These are phyloP conservation scores for Podospora comata DNA, from an alignment of 495 filamentous ascomycete species.

Conservation along the genomic window DNA sequence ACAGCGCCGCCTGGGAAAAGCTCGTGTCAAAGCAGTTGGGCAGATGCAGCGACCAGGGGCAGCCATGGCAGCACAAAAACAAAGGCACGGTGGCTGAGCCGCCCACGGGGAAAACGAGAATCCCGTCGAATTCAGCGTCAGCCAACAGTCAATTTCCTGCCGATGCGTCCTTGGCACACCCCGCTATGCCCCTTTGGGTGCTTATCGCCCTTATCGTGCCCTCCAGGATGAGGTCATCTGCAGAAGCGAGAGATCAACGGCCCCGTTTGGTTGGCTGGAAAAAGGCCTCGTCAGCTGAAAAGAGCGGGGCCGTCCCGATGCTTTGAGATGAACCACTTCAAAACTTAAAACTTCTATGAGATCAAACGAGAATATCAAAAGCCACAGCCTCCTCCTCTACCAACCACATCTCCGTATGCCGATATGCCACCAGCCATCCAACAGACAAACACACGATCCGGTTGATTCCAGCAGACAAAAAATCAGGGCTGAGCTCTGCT, in stretches of 20 bases:
- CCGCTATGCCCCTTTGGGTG: not conserved
- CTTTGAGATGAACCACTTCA: not conserved
- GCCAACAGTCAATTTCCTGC: constrained; percentile 3
- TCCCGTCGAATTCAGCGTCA: not conserved
- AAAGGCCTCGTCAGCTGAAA: constrained; percentile 6
- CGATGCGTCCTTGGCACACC: not conserved
- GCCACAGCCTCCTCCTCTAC: not conserved
- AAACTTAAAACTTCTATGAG: not conserved
- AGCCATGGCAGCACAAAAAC: too few species aligned
- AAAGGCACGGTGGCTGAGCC: not conserved
- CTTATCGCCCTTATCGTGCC: not conserved
- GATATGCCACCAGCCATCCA: too few species aligned
- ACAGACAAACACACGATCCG: too few species aligned
- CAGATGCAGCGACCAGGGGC: constrained; percentile 3
- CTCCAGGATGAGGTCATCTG: constrained; percentile 11
- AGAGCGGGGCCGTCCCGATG: not conserved
- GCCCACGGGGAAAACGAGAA: not conserved
- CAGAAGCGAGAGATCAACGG: not conserved
- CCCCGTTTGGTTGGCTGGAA: not conserved
- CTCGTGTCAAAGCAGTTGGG: constrained; percentile 2
- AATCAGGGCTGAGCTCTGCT: too few species aligned
- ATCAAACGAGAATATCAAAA: not conserved
- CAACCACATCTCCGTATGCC: not conserved
- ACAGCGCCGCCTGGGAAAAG: not conserved
- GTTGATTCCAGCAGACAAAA: too few species aligned